phyloP scores from a whole-genome alignment of 306 rosid species.

The Cucumis melo region DNA sequence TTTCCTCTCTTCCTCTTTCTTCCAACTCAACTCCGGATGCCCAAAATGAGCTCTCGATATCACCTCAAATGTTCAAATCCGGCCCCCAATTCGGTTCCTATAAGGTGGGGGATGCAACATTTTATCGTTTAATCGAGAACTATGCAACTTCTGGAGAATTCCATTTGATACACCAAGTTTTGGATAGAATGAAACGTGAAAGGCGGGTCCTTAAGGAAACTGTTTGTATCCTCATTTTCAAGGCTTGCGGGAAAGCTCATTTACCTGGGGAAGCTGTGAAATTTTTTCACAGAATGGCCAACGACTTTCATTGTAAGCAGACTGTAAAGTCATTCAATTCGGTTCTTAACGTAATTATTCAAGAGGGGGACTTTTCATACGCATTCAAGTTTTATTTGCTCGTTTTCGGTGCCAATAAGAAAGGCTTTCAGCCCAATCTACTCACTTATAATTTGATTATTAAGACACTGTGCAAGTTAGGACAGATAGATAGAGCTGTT shows the following conservation, averaged over 20 bases:
- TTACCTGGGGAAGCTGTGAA: slow-evolving; percentile 55
- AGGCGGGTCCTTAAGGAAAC: slow-evolving; percentile 44
- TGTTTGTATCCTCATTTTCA: slow-evolving; percentile 49
- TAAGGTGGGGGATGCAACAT: slow-evolving; percentile 63
- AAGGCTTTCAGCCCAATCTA: slow-evolving; percentile 40
- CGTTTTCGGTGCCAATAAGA: slow-evolving; percentile 19
- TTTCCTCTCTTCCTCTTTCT: slow-evolving; percentile 14
- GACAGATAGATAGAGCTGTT: slow-evolving; percentile 65
- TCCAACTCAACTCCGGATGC: slow-evolving; percentile 12
- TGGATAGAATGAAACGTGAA: slow-evolving; percentile 56
- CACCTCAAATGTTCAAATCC: slow-evolving; percentile 45
- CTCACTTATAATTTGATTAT: slow-evolving; percentile 74
- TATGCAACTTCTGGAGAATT: slow-evolving; percentile 46
- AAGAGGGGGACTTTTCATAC: slow-evolving; percentile 32
- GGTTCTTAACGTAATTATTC: slow-evolving; percentile 74
- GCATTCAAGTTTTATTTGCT: slow-evolving; percentile 47
- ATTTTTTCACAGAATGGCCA: slow-evolving; percentile 61
- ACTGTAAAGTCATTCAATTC: slow-evolving; percentile 75
- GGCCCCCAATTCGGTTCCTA: slow-evolving; percentile 51
- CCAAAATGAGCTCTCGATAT: slow-evolving; percentile 24
- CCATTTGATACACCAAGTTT: slow-evolving; percentile 38
- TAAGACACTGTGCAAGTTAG: slow-evolving; percentile 71
- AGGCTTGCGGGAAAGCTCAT: slow-evolving; percentile 81
- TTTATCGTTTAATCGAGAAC: slow-evolving; percentile 57
- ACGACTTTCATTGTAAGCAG: slow-evolving; percentile 61